Base-by-base conservation (phyloP, 1,284 basidiomycete genomes). In the Phaffia rhodozyma region DNA sequence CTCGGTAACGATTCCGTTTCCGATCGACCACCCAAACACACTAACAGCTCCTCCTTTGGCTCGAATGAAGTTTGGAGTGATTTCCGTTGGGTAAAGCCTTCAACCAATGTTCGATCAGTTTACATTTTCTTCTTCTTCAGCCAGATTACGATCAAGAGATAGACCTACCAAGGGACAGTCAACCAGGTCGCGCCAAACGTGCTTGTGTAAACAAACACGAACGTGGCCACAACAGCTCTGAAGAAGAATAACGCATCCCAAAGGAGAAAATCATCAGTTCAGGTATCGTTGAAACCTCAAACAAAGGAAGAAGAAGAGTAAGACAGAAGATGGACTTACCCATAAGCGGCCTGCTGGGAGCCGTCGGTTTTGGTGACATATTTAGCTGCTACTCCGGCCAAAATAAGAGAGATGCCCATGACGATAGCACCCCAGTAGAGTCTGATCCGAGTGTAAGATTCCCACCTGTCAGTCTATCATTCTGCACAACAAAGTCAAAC, bases 21-120 rank as follows among this genome's bases (percentile, higher is more conserved):
- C 73, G 55, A 73, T 71, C 13, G 61, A 61, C 72, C 72, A 74
- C 23, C 72, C 73, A 3, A 70, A 67, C 13, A 74, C 72, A 20
- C 69, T 68, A 48, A 69, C 66, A 1, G 71, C 71, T 54, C 70
- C 69, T 18, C 73, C 73, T 59, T 70, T 70, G 16, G 71, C 69
- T 29, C 73, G 67, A 0, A 73, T 67, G 20, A 67, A 69, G 11
- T 69, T 64, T 0, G 73, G 73, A 66, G 71, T 72, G 59, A 73
- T 72, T 55, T 74, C 73, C 1, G 72, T 70, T 0, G 70, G 72
- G 58, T 72, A 74, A 32, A 73, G 60, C 71, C 69, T 57, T 23
- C 11, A 57, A 34, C 21, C 16, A 16, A 25, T 2, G 25, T 57
- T n/a, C 9, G 34, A 20, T 38, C n/a, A 23, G 55, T 23, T 34